Base-by-base conservation (phyloP, 2,329 filamentous ascomycete genomes). In the Botryotinia calthae region DNA sequence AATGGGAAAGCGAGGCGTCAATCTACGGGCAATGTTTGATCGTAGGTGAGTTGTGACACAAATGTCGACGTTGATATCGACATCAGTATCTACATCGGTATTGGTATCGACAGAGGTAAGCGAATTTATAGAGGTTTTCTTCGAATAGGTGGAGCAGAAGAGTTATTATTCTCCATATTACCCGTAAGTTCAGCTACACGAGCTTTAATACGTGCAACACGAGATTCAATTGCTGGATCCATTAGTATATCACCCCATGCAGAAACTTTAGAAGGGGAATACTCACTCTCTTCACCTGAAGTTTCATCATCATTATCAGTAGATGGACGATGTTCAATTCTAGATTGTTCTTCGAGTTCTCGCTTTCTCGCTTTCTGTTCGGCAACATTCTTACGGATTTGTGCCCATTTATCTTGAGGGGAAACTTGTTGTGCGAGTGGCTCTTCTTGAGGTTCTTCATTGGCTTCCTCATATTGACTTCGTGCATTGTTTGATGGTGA, bases 131-230 rank as follows among this genome's bases (percentile, higher is more conserved):
- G 64, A 67, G 67, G 16, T 25, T 70, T 59, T 46, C 70, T 63
- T 69, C 72, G 72, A 61, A 73, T 42, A 37, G 66, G 70, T 63
- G 73, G 74, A 61, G 70, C 28, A 64, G 75, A 73, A 14, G 71
- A 76, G 18, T 63, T 73, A 25, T 54, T 73, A 25, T 48, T 64
- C 58, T 95, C 92, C 88, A 93, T 93, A 82, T 93, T 93, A 78
- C 92, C 92, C 2, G 96, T 99, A 78, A 99, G 84, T 82, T 98
- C 94, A 70, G 96, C 96, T 73, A 99, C 96, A 75, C 96, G 91
- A 74, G 96, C 96, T 84, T 98, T 98, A 87, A 99, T 99, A 76
- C 96, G 93, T 66, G 96, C 96, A 74, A 98, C 96, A 77, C 96
- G 93, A 66, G 94, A 95, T 83, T 99, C 96, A 79, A 98, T 98